Evolutionary conservation across 225 moss, liverwort and hornwort species (phyloP).

Genomic region (Straminergon stramineum): DNA sequence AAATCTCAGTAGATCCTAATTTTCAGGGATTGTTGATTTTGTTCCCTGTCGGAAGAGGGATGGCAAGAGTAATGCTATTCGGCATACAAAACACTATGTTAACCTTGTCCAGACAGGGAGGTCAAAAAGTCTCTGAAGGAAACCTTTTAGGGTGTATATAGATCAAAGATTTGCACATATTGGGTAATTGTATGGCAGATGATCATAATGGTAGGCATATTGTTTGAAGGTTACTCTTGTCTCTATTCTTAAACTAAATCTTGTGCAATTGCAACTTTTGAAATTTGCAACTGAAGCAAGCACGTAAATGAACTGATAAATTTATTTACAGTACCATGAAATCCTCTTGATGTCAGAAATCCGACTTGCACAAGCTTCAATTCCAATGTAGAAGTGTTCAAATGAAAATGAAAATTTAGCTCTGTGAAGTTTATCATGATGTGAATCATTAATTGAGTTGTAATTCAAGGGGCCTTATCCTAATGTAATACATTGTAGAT

Average conservation of each 20-base stretch:
- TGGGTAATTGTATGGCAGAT: neutral
- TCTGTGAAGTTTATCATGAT: neutral
- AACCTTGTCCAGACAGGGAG: neutral
- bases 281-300: too few relatives aligned
- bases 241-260: neutral
- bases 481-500: neutral
- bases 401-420: neutral
- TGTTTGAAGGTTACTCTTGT: neutral
- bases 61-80: neutral
- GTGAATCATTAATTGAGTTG: neutral
- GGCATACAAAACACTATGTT: neutral
- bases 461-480: neutral
- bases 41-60: neutral
- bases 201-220: neutral
- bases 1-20: neutral
- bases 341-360: neutral
- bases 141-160: neutral
- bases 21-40: neutral
- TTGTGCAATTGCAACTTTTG: neutral
- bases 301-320: rapidly evolving
- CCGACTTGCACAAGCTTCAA: neutral
- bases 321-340: neutral
- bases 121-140: neutral
- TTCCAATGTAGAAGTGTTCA: neutral
- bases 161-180: neutral